Conservation (phyloP, 2,329 filamentous ascomycete genomes). For the Aspergillus pseudoviridinutans region DNA sequence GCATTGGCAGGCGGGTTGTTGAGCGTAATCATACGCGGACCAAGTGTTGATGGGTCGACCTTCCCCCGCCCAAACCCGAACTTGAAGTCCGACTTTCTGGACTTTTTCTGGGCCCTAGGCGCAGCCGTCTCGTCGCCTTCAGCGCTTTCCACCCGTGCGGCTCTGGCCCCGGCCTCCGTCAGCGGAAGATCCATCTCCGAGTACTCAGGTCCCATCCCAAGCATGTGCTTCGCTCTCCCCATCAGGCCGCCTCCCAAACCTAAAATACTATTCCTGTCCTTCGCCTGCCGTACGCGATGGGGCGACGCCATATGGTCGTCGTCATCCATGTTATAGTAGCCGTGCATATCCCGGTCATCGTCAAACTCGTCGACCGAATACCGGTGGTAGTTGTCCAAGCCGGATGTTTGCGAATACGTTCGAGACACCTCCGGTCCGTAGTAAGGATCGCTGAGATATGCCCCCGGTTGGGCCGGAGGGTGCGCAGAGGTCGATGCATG, state of each 20-base stretch:
- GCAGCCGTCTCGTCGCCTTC: slow-evolving; percentile 39
- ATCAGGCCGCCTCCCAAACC: slow-evolving; percentile 81
- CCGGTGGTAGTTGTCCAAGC: slow-evolving; percentile 79
- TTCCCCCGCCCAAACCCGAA: slow-evolving; percentile 85
- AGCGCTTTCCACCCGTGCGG: slow-evolving; percentile 42
- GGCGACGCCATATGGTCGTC: slow-evolving; percentile 53
- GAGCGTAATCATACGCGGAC: slow-evolving; percentile 86
- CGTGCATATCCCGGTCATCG: slow-evolving; percentile 64
- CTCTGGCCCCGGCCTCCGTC: slow-evolving; percentile 66
- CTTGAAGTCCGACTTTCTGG: slow-evolving; percentile 75
- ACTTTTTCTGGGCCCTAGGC: slow-evolving; percentile 54
- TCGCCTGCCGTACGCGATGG: slow-evolving; percentile 53
- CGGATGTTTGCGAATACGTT: slow-evolving; percentile 71
- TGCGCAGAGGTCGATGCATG: slow-evolving; percentile 40
- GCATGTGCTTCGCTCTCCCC: slow-evolving; percentile 81
- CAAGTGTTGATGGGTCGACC: slow-evolving; percentile 82
- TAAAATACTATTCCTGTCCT: slow-evolving; percentile 84
- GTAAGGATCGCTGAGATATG: slow-evolving; percentile 37
- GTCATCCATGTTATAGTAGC: slow-evolving; percentile 69
- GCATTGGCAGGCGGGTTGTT: slow-evolving; percentile 95
- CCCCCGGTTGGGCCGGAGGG: slow-evolving; percentile 28
- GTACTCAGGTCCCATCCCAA: slow-evolving; percentile 83
- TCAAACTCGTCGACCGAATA: slow-evolving; percentile 86
- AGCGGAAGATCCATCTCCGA: slow-evolving; percentile 98
- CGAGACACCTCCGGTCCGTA: slow-evolving; percentile 36